Evolutionary conservation across 2,329 filamentous ascomycete genomes (phyloP).

Genomic region (Claviceps cyperi): DNA sequence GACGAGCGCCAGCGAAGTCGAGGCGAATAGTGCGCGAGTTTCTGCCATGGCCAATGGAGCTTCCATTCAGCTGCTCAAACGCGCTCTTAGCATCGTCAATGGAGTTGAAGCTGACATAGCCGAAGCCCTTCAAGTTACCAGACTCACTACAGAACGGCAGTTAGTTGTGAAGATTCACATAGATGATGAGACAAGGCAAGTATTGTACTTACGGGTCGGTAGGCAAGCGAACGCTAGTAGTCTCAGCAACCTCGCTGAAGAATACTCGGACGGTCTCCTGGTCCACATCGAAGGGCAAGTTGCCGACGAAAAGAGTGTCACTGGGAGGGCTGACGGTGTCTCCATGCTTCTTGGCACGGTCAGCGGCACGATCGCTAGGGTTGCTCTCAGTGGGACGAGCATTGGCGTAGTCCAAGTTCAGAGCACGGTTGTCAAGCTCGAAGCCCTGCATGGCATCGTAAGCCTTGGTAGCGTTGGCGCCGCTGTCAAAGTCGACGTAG

Average conservation of each 20-base stretch:
- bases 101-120: slow-evolving; percentile 72
- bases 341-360: slow-evolving; percentile 57
- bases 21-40: slow-evolving; percentile 63
- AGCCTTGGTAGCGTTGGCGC: slow-evolving; percentile 55
- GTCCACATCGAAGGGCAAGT: slow-evolving; percentile 71
- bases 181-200: no score
- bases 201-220: slow-evolving; percentile 53
- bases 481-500: slow-evolving; percentile 71
- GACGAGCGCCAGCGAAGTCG: slow-evolving; percentile 62
- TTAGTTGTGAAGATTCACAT: background rate
- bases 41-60: slow-evolving; percentile 47
- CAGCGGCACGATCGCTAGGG: slow-evolving; percentile 41
- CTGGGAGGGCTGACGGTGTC: slow-evolving; percentile 67
- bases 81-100: slow-evolving; percentile 71
- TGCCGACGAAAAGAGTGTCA: slow-evolving; percentile 83
- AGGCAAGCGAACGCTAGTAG: slow-evolving; percentile 72
- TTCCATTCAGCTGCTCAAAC: slow-evolving; percentile 55
- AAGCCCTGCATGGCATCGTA: slow-evolving; percentile 59
- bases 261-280: slow-evolving; percentile 61
- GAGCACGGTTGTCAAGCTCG: slow-evolving; percentile 57
- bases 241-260: slow-evolving; percentile 56
- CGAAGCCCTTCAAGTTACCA: slow-evolving; percentile 80
- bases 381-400: slow-evolving; percentile 43
- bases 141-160: slow-evolving; percentile 41
- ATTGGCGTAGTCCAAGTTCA: slow-evolving; percentile 70